These are phyloP conservation scores for Rhodotorula paludigena DNA, from an alignment of 768 basidiomycete genomes.

Conservation along the genomic window DNA sequence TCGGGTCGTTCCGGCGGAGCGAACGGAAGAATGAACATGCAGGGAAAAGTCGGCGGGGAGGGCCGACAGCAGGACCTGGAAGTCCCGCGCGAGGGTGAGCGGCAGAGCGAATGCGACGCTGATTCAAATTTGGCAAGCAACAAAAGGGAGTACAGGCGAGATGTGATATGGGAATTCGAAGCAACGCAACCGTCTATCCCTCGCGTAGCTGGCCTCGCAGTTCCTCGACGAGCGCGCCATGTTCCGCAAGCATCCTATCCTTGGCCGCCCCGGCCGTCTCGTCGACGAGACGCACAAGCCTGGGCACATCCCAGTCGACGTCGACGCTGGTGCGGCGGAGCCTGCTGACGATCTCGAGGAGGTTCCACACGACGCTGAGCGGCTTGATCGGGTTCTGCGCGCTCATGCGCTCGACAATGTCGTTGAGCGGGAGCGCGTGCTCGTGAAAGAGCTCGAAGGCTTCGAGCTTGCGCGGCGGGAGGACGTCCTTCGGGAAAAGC, in stretches of 20 bases:
- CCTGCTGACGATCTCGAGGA: not conserved
- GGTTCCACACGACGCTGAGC: slow-evolving; percentile 9
- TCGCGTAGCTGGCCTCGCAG: not conserved
- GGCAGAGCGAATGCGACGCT: no score
- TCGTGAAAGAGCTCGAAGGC: slow-evolving; percentile 11
- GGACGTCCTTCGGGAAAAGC: not conserved
- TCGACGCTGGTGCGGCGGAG: not conserved
- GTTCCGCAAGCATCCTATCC: not conserved
- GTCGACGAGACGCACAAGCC: slow-evolving; percentile 4
- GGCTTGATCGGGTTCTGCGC: slow-evolving; percentile 7
- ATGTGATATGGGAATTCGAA: no score
- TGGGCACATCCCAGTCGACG: slow-evolving; percentile 10
- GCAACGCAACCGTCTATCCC: no score
- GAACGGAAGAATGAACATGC: not conserved
- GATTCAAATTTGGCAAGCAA: not conserved
- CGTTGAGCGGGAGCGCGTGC: not conserved
- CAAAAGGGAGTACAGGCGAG: not conserved
- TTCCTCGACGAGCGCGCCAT: not conserved
- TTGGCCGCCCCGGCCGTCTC: not conserved
- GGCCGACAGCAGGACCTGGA: no score
- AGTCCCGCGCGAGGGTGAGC: no score
- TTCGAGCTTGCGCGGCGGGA: slow-evolving; percentile 16
- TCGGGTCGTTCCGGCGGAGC: no score
- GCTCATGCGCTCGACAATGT: not conserved
- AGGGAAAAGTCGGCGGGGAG: no score